These are phyloP conservation scores for Paraphaeosphaeria minitans DNA, from an alignment of 2,329 filamentous ascomycete genomes.

Conservation along the genomic window DNA sequence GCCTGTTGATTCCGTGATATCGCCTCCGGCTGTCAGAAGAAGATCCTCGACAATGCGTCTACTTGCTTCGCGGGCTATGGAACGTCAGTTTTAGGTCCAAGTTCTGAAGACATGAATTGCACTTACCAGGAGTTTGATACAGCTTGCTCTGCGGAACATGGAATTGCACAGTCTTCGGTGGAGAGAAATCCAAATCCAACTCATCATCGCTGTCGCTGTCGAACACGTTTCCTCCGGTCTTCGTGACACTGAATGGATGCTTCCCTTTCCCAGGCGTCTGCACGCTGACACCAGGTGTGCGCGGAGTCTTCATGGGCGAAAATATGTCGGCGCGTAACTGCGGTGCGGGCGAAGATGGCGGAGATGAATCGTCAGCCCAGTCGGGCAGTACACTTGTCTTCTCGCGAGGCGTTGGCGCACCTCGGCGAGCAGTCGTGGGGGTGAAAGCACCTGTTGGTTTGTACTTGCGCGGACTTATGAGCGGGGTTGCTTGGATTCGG, in stretches of 20 bases:
- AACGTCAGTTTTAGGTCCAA: constrained; percentile 15
- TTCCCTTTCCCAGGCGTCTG: constrained; percentile 66
- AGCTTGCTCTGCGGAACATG: constrained; percentile 77
- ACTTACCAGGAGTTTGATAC: constrained; percentile 77
- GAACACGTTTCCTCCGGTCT: constrained; percentile 56
- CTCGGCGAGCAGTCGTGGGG: constrained; percentile 43
- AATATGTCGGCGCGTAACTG: constrained; percentile 86
- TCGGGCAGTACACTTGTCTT: constrained; percentile 28
- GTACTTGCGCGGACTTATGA: constrained; percentile 64
- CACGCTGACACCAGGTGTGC: constrained; percentile 84
- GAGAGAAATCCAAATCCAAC: constrained; percentile 67
- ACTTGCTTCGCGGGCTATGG: constrained; percentile 75
- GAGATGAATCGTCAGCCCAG: constrained; percentile 53
- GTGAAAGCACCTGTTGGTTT: constrained; percentile 47
- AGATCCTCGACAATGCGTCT: constrained; percentile 82
- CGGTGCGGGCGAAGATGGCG: constrained; percentile 67
- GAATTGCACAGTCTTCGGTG: constrained; percentile 92
- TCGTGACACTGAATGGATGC: constrained; percentile 56
- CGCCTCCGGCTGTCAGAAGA: constrained; percentile 72
- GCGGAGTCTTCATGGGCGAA: constrained; percentile 68
- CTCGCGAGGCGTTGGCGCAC: constrained; percentile 29
- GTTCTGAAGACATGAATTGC: not conserved
- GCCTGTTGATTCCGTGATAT: constrained; percentile 54
- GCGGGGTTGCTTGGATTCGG: constrained; percentile 88
- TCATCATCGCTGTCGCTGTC: constrained; percentile 72